Conservation (phyloP, 257 asterid species). For the Solanum chiquidenum region DNA sequence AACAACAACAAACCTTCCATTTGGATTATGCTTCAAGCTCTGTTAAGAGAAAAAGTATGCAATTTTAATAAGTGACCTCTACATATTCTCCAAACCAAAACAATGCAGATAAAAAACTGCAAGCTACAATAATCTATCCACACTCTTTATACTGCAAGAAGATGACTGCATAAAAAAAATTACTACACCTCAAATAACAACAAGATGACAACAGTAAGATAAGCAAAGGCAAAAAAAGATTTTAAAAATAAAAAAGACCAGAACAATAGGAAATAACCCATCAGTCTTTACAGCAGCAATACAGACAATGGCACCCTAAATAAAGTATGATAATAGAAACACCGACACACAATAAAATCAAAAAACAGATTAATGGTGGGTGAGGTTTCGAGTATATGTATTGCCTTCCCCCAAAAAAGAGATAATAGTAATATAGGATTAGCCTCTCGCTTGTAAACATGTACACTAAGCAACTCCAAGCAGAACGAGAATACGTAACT, state of each 20-base stretch:
- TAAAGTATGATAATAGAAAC: background rate
- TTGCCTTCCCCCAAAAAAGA: background rate
- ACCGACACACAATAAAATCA: background rate
- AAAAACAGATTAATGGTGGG: background rate
- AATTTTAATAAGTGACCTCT: background rate
- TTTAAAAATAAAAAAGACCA: background rate
- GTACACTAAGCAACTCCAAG: background rate
- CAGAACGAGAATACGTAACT: background rate
- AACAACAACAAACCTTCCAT: conserved; percentile 96
- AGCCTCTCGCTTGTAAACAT: background rate
- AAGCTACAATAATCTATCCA: background rate
- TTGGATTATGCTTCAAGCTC: conserved; percentile 97
- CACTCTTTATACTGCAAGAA: background rate
- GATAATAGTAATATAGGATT: background rate
- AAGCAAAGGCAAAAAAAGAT: background rate
- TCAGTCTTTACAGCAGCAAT: background rate
- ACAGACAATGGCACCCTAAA: background rate
- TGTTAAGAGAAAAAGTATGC: conserved; percentile 13
- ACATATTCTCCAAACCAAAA: background rate
- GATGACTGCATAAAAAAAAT: background rate
- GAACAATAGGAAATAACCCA: background rate
- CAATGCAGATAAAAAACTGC: background rate
- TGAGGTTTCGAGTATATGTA: background rate
- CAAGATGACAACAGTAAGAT: background rate
- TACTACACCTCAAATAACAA: background rate